These are phyloP conservation scores for Epichloe gansuensis DNA, from an alignment of 2,329 filamentous ascomycete genomes.

Conservation along the genomic window DNA sequence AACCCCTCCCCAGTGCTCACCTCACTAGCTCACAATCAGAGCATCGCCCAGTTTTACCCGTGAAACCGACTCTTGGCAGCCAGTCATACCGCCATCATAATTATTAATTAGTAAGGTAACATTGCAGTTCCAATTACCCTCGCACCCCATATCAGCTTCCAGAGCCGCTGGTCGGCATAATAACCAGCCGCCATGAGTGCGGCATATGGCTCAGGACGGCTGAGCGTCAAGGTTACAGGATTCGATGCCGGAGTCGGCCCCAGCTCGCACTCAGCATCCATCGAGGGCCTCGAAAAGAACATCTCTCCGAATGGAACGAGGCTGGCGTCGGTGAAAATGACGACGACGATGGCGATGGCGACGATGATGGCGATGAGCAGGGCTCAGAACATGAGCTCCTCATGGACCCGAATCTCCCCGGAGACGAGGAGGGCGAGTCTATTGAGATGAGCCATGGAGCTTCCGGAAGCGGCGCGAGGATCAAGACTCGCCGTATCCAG, in stretches of 20 bases:
- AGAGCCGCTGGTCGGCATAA: neutral
- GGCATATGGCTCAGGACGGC: neutral
- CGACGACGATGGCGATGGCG: constrained; percentile 28
- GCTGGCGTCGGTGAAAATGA: constrained; percentile 6
- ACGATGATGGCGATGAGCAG: constrained; percentile 33
- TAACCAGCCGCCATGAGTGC: constrained; percentile 1
- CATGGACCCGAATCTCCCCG: constrained; percentile 39
- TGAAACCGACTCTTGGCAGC: neutral
- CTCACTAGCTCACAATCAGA: too few relatives aligned
- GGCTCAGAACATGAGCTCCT: constrained; percentile 43
- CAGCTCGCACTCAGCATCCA: constrained; percentile 13
- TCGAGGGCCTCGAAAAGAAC: constrained; percentile 17
- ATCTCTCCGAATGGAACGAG: constrained; percentile 28
- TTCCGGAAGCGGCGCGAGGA: constrained; percentile 27
- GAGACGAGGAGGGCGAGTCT: constrained; percentile 26
- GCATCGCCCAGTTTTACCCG: too few relatives aligned
- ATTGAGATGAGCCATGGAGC: constrained; percentile 11
- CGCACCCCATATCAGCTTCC: neutral
- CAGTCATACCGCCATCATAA: neutral
- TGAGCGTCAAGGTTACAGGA: constrained; percentile 12
- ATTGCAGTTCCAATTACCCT: neutral
- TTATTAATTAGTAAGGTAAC: neutral
- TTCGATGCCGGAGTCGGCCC: constrained; percentile 10
- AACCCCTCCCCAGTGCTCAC: too few relatives aligned
- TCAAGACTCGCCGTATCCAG: constrained; percentile 53